A percentile compares a stretch with the other conserved stretches of the same genome.
Evolutionary conservation across 2,329 filamentous ascomycete genomes (phyloP).

Genomic region (Aspergillus caelatus): DNA sequence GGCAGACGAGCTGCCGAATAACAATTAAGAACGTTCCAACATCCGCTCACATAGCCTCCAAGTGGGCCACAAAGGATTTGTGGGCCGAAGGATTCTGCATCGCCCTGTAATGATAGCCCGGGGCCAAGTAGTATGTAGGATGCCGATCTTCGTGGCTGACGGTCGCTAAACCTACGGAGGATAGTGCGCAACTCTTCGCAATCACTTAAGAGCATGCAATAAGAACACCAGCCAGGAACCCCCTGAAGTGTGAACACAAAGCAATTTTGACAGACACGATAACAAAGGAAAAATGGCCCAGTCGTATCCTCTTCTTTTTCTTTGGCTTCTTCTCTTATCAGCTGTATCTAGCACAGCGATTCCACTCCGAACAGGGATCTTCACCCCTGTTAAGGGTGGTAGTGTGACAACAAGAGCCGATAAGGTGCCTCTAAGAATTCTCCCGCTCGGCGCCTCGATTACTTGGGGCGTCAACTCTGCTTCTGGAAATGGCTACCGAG

Average conservation of each 20-base stretch:
- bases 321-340: not conserved
- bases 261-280: not conserved
- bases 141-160: not conserved
- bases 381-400: not conserved
- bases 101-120: not conserved
- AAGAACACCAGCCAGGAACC: not conserved
- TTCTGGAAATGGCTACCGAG: constrained; percentile 45
- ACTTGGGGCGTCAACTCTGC: constrained; percentile 36
- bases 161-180: not conserved
- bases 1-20: not conserved
- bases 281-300: not conserved
- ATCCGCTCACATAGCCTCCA: not conserved
- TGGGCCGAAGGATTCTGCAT: not conserved
- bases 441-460: constrained; percentile 43
- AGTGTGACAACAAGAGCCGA: not conserved
- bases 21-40: not conserved
- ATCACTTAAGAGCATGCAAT: not conserved
- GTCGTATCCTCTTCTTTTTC: not conserved
- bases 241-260: not conserved
- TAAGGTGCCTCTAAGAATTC: not conserved
- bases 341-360: not conserved
- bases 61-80: not conserved
- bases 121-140: not conserved
- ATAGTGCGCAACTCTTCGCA: not conserved
- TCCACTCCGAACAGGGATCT: not conserved